A percentile compares a stretch with the other conserved stretches of the same genome.
phyloP scores from a whole-genome alignment of 306 rosid genomes.

The Citrullus colocynthis region DNA sequence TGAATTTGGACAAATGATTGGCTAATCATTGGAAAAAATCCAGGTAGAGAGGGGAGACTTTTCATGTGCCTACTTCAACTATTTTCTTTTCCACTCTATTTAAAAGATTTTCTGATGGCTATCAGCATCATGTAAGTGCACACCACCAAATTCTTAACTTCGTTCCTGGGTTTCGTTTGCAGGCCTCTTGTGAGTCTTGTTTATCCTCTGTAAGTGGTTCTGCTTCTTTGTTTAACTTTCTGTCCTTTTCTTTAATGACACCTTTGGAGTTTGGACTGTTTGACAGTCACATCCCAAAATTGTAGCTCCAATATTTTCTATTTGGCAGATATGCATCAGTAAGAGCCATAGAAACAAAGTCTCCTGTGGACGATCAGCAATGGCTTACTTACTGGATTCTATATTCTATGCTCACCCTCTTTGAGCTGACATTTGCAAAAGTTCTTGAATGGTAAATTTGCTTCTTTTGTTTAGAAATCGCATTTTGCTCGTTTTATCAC shows the following conservation, averaged over 20 bases:
- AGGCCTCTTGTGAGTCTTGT: conserved; percentile 94
- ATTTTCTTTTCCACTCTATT: neutral
- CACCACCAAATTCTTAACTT: conserved; percentile 13
- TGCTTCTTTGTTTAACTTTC: neutral
- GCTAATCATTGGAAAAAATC: too few species aligned
- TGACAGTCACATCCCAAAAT: neutral
- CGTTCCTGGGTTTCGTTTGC: conserved; percentile 22
- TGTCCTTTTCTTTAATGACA: neutral
- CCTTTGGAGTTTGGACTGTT: neutral
- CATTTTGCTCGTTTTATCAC: neutral
- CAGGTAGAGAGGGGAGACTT: neutral
- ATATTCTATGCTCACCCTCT: conserved; percentile 77
- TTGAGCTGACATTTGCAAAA: conserved; percentile 84
- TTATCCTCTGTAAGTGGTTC: conserved; percentile 79
- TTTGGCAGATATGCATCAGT: conserved; percentile 69
- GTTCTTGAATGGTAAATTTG: conserved; percentile 63
- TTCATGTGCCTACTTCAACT: neutral
- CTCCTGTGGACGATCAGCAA: conserved; percentile 79
- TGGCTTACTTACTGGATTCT: conserved; percentile 99
- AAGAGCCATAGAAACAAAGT: conserved; percentile 83
- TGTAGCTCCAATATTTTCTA: conserved; percentile 10
- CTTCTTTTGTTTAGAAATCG: neutral
- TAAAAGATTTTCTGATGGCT: neutral
- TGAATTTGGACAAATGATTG: too few species aligned
- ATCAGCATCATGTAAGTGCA: neutral